phyloP scores from a whole-genome alignment of 305 asterid genomes.

The Vinca major region DNA sequence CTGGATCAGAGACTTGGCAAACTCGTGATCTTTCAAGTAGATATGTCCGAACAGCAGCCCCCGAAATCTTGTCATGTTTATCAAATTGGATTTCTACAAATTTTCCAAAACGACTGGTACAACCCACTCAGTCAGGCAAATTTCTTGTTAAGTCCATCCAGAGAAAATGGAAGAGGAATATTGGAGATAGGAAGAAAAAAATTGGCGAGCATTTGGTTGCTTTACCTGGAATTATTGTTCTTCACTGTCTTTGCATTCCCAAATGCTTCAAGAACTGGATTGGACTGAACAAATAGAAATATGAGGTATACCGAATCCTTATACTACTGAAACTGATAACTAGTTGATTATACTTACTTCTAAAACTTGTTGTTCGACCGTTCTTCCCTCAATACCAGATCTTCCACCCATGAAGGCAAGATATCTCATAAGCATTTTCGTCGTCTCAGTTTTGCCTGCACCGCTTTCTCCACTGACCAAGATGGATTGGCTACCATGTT shows the following conservation, averaged over 20 bases:
- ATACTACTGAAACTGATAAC: slow-evolving; percentile 14
- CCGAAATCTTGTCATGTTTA: slow-evolving; percentile 82
- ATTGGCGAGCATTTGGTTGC: not conserved
- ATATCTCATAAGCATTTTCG: slow-evolving; percentile 91
- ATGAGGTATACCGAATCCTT: slow-evolving; percentile 15
- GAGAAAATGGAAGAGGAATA: slow-evolving; percentile 7
- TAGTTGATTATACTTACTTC: slow-evolving; percentile 46
- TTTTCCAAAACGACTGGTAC: slow-evolving; percentile 93
- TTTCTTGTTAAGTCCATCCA: slow-evolving; percentile 34
- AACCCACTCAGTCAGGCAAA: slow-evolving; percentile 37
- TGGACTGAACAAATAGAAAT: slow-evolving; percentile 46
- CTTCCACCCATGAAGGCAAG: slow-evolving; percentile 97
- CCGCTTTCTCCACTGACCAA: slow-evolving; percentile 98
- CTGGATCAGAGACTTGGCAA: slow-evolving; percentile 94
- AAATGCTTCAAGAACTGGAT: slow-evolving; percentile 94
- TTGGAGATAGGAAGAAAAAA: slow-evolving; percentile 5
- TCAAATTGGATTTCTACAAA: slow-evolving; percentile 94
- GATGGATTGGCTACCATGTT: slow-evolving; percentile 82
- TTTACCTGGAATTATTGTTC: slow-evolving; percentile 88
- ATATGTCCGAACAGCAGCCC: slow-evolving; percentile 95
- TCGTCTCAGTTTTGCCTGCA: slow-evolving; percentile 94
- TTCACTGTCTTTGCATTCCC: slow-evolving; percentile 94
- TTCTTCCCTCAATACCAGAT: slow-evolving; percentile 78
- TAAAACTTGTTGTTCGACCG: slow-evolving; percentile 91
- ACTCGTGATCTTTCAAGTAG: slow-evolving; percentile 96